phyloP scores from a whole-genome alignment of 176 grass and related monocot species.

The Carex myosuroides region DNA sequence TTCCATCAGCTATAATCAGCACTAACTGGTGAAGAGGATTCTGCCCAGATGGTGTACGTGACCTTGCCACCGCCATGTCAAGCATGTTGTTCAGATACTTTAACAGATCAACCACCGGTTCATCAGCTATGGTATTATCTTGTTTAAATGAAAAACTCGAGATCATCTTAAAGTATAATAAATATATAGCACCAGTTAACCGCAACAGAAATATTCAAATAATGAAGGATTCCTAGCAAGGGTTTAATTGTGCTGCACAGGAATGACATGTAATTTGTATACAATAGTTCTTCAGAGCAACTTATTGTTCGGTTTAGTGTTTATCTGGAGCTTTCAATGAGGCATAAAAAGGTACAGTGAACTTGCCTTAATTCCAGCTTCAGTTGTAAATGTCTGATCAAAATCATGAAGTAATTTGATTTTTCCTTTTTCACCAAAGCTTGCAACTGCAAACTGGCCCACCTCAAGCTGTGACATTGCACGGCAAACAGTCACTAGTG shows the following conservation, averaged over 20 bases:
- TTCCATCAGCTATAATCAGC: conserved; percentile 7
- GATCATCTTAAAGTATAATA: conserved; percentile 24
- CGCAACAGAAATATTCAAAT: neutral
- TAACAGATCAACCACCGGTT: neutral
- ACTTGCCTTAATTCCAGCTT: conserved; percentile 73
- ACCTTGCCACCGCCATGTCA: conserved; percentile 51
- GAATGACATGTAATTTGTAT: neutral
- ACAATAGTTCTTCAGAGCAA: neutral
- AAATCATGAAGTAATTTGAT: conserved; percentile 65
- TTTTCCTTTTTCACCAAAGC: conserved; percentile 82
- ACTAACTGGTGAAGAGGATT: conserved; percentile 79
- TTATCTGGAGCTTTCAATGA: too few relatives aligned
- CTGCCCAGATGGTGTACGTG: conserved; percentile 62
- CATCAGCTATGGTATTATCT: conserved; percentile 83
- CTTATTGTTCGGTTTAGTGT: too few relatives aligned
- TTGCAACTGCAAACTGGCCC: conserved; percentile 89
- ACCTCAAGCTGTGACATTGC: conserved; percentile 94
- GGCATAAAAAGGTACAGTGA: neutral
- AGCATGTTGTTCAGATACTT: conserved; percentile 29
- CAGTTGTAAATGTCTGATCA: conserved; percentile 76
- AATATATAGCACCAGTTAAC: neutral
- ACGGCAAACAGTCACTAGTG: conserved; percentile 76
- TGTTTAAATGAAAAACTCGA: conserved; percentile 87
- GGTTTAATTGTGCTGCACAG: neutral
- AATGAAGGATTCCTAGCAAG: neutral